Conservation (phyloP, 2,329 filamentous ascomycete species). For the Dendrostoma leiphaemia region DNA sequence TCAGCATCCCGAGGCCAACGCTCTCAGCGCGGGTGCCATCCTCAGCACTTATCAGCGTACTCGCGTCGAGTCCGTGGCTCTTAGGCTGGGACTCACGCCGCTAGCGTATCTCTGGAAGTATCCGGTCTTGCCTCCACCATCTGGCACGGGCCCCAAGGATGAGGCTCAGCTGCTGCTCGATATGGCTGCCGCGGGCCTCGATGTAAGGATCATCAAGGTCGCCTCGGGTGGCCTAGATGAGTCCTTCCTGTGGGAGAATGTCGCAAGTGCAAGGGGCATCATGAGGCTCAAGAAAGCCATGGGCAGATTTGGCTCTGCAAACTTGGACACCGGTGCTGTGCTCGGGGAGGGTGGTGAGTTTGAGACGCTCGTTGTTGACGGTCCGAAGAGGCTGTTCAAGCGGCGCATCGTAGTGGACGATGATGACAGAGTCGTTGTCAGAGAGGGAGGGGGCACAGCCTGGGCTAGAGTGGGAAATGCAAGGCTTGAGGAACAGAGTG, state of each 20-base stretch:
- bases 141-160: constrained; percentile 30
- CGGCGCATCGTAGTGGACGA: constrained; percentile 63
- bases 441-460: constrained; percentile 74
- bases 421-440: constrained; percentile 49
- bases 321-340: constrained; percentile 61
- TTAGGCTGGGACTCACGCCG: constrained; percentile 78
- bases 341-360: constrained; percentile 95
- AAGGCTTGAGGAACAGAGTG: constrained; percentile 44
- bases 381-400: constrained; percentile 71
- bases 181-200: constrained; percentile 75
- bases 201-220: constrained; percentile 93
- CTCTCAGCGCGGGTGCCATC: constrained; percentile 87
- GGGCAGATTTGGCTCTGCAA: constrained; percentile 61
- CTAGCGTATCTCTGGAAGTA: constrained; percentile 93
- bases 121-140: constrained; percentile 62
- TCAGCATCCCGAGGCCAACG: constrained; percentile 77
- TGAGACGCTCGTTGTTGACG: constrained; percentile 85
- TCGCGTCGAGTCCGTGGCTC: constrained; percentile 85
- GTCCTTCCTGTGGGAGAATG: constrained; percentile 75
- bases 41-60: constrained; percentile 95
- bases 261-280: constrained; percentile 56
- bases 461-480: constrained; percentile 65
- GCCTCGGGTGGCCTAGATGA: constrained; percentile 87
- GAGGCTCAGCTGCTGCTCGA: constrained; percentile 69
- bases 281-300: constrained; percentile 51